A percentile compares a stretch with the other conserved stretches of the same genome.
Conservation (phyloP, 768 basidiomycete genomes). For the Amanita exitialis region DNA sequence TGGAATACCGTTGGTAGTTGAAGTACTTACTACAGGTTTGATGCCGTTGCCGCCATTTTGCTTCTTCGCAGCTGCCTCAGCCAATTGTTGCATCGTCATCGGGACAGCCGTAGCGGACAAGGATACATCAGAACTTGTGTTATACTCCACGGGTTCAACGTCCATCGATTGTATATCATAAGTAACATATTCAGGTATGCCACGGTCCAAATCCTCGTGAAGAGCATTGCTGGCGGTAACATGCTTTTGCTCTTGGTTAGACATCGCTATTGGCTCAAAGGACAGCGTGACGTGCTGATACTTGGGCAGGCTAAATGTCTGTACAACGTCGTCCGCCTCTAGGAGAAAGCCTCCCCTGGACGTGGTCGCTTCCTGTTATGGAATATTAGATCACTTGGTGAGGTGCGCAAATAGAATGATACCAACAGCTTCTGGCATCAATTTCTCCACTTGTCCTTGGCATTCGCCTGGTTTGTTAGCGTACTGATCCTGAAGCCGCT, state of each 20-base stretch:
- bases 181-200: conserved; percentile 17
- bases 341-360: conserved; percentile 41
- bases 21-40: conserved; percentile 1
- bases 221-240: conserved; percentile 7
- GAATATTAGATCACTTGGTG: background rate
- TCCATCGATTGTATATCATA: conserved; percentile 31
- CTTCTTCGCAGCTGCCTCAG: conserved; percentile 27
- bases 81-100: conserved; percentile 59
- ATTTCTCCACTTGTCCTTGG: conserved; percentile 4
- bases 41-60: background rate
- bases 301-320: conserved; percentile 63
- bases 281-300: conserved; percentile 28
- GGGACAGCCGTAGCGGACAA: conserved; percentile 21
- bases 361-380: conserved; percentile 9
- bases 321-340: conserved; percentile 62
- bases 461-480: conserved; percentile 5
- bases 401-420: background rate
- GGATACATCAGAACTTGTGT: background rate
- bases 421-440: conserved; percentile 3
- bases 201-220: conserved; percentile 12
- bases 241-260: conserved; percentile 1
- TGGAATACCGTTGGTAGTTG: background rate
- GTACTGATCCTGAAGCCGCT: conserved; percentile 79
- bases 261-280: conserved; percentile 4
- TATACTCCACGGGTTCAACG: conserved; percentile 17